Base-by-base conservation (phyloP, 768 basidiomycete species). In the Rhodotorula diobovata region DNA sequence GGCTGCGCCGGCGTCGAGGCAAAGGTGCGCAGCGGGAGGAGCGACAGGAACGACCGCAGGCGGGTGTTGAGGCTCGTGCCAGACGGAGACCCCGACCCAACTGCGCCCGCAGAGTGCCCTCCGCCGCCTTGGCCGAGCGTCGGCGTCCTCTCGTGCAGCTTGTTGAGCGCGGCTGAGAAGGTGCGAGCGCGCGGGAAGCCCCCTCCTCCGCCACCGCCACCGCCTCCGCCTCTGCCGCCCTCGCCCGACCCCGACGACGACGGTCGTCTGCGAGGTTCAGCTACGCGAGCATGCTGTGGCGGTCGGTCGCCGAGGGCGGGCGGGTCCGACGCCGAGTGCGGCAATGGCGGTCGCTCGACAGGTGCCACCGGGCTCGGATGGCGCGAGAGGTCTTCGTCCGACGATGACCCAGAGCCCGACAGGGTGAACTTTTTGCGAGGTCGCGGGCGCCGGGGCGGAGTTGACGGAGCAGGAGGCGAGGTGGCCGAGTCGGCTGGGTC, bases 41-140 rank as follows among this genome's bases (percentile, higher is more conserved):
- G 61, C 53, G 71, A 68, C n/a, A 75, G 58, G 70, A 75, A 75
- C 14, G 70, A 66, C 21, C 63, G 62, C 61, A 75, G 63, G 55
- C 70, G 70, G 12, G 66, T 67, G 51, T 72, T 72, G 51, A 72
- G 66, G 32, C 66, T 51, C 14, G 70, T 43, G 41, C 53, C 34
- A 0, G 34, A 37, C 10, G 48, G 37, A 2, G 65, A 51, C 55
- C 14, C 23, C 53, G 46, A 8, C 2, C 7, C 20, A 25, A 10
- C 39, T 28, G 12, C 20, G 35, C 53, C 11, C 12, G 15, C 51
- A 23, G 6, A 20, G 46, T 32, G 7, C 11, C 53, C 43, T 12
- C 14, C 35, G 45, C 30, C 41, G 15, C 43, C 21, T 18, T 23
- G 23, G 10, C 37, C 43, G 30, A 32, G 43, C 7, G 35, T 54